These are phyloP conservation scores for Aspergillus glaucus DNA, from an alignment of 2,329 filamentous ascomycete species.

Conservation along the genomic window DNA sequence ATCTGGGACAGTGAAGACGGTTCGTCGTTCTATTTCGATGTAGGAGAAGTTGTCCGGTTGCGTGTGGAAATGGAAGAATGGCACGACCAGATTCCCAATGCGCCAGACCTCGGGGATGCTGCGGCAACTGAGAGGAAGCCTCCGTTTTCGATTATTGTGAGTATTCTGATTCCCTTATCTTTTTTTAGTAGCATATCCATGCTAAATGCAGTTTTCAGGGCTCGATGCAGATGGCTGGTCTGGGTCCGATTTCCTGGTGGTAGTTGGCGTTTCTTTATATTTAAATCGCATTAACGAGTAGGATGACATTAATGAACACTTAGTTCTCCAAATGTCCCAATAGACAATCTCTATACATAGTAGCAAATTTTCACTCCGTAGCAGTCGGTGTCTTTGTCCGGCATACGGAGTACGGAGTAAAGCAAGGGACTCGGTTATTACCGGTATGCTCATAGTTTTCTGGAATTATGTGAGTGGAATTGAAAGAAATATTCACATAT, in stretches of 20 bases:
- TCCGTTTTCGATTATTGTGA: conserved; percentile 42
- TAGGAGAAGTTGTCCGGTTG: conserved; percentile 80
- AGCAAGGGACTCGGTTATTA: conserved; percentile 2
- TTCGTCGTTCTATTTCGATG: conserved; percentile 76
- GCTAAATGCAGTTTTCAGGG: conserved; percentile 26
- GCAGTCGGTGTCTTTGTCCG: not conserved
- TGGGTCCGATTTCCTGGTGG: conserved; percentile 44
- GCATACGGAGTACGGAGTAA: not conserved
- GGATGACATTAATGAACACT: not conserved
- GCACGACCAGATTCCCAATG: conserved; percentile 76
- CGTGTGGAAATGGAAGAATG: conserved; percentile 82
- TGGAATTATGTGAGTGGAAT: not conserved
- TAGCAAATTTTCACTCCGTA: conserved; percentile 7
- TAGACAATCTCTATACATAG: too few species aligned
- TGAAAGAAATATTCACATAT: not conserved
- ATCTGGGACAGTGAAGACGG: conserved; percentile 72
- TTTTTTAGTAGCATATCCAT: not conserved
- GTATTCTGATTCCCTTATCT: not conserved
- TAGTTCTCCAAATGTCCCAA: too few species aligned
- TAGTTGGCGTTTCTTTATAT: conserved; percentile 12
- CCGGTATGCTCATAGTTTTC: not conserved
- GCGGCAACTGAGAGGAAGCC: conserved; percentile 54
- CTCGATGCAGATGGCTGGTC: conserved; percentile 42
- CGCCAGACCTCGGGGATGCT: conserved; percentile 59
- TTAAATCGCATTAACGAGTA: not conserved